phyloP scores from a whole-genome alignment of 2,329 filamentous ascomycete species.

The Curvularia lunata region DNA sequence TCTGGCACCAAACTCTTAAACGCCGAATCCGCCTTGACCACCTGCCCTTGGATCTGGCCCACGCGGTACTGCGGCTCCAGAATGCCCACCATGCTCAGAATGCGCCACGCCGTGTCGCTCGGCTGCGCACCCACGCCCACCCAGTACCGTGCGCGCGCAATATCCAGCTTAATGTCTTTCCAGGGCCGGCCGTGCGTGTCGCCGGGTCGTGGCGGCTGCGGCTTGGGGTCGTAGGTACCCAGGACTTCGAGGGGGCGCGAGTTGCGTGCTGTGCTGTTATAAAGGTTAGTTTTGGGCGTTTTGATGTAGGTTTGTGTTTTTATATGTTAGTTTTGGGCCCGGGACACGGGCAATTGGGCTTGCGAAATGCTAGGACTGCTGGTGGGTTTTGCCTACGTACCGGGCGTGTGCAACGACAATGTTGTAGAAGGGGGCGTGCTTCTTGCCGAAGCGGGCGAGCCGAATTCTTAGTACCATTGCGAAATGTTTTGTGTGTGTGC shows the following conservation, averaged over 20 bases:
- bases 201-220: constrained; percentile 58
- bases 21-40: constrained; percentile 26
- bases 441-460: constrained; percentile 89
- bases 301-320: background rate
- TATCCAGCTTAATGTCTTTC: constrained; percentile 92
- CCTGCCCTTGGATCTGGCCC: constrained; percentile 40
- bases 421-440: constrained; percentile 92
- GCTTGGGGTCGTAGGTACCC: constrained; percentile 67
- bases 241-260: constrained; percentile 93
- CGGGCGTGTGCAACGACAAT: constrained; percentile 93
- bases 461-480: constrained; percentile 92
- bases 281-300: background rate
- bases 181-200: constrained; percentile 67
- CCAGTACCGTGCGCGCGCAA: constrained; percentile 87
- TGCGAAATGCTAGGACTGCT: no score
- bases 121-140: constrained; percentile 96
- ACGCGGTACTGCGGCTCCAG: constrained; percentile 48
- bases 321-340: background rate
- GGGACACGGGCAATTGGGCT: no score
- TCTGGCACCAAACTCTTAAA: constrained; percentile 8
- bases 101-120: constrained; percentile 84
- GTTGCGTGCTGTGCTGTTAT: constrained; percentile 77
- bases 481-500: background rate
- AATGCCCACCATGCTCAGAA: constrained; percentile 73
- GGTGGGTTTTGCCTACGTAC: constrained; percentile 56